These are phyloP conservation scores for Astrocystis sublimbata DNA, from an alignment of 495 filamentous ascomycete species.

Conservation along the genomic window DNA sequence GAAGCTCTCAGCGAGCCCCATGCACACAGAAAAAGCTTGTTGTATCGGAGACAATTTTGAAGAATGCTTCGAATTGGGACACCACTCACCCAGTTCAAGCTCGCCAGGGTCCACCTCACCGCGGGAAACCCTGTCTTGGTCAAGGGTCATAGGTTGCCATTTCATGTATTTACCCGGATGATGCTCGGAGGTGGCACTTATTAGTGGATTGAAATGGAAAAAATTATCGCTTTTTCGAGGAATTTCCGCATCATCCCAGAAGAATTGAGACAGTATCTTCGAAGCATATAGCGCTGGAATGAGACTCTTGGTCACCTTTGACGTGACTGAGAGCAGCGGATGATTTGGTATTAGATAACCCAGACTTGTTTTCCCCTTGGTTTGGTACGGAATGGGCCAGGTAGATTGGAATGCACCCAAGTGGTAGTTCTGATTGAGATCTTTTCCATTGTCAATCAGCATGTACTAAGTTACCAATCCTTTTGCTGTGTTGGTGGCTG, in stretches of 20 bases:
- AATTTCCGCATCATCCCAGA: neutral
- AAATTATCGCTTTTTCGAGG: conserved; percentile 7
- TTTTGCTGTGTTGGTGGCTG: too few relatives aligned
- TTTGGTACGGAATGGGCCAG: neutral
- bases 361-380: neutral
- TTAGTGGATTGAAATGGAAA: neutral
- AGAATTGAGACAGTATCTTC: neutral
- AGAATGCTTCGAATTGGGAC: too few relatives aligned
- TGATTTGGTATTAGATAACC: neutral
- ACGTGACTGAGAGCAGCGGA: neutral
- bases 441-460: neutral
- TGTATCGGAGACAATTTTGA: too few relatives aligned
- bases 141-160: neutral
- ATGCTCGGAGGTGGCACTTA: neutral
- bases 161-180: neutral
- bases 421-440: neutral
- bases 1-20: neutral
- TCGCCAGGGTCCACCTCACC: neutral
- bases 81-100: neutral
- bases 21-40: too few relatives aligned
- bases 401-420: neutral
- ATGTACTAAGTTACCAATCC: too few relatives aligned
- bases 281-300: neutral
- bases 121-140: neutral
- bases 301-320: neutral